A percentile compares a stretch with the other conserved stretches of the same genome.
Conservation (phyloP, 108 stramenopile genomes). For the Cyclotella kingstonii region DNA sequence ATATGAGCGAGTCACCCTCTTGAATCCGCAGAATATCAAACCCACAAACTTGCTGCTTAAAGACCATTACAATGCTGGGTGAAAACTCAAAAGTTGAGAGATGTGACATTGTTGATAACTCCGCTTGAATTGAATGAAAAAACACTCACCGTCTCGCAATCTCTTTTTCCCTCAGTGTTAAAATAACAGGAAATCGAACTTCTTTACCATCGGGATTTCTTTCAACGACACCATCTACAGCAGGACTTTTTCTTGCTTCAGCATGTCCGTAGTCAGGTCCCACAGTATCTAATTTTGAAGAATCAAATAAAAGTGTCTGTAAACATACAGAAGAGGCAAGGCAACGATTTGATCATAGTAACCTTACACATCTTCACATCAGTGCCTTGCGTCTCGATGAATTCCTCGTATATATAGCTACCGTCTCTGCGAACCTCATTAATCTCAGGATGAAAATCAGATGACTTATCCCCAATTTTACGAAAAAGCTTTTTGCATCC, state of each 20-base stretch:
- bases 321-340: neutral
- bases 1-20: slow-evolving; percentile 71
- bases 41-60: slow-evolving; percentile 97
- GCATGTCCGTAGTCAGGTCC: slow-evolving; percentile 98
- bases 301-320: neutral
- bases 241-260: slow-evolving; percentile 95
- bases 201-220: slow-evolving; percentile 94
- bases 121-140: neutral
- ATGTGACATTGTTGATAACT: neutral
- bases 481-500: slow-evolving; percentile 98
- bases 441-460: slow-evolving; percentile 91
- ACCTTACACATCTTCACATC: slow-evolving; percentile 91
- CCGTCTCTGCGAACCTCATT: slow-evolving; percentile 92
- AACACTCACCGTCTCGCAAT: slow-evolving; percentile 63
- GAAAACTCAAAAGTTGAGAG: too few relatives aligned
- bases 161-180: slow-evolving; percentile 94
- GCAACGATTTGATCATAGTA: neutral
- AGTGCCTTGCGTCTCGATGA: slow-evolving; percentile 97
- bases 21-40: slow-evolving; percentile 90
- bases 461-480: slow-evolving; percentile 85
- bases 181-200: slow-evolving; percentile 95
- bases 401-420: slow-evolving; percentile 96
- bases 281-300: slow-evolving; percentile 72
- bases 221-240: slow-evolving; percentile 97
- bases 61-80: slow-evolving; percentile 78